These are phyloP conservation scores for Pelargonium myrrhifolium DNA, from an alignment of 441 rosid species.

Conservation along the genomic window DNA sequence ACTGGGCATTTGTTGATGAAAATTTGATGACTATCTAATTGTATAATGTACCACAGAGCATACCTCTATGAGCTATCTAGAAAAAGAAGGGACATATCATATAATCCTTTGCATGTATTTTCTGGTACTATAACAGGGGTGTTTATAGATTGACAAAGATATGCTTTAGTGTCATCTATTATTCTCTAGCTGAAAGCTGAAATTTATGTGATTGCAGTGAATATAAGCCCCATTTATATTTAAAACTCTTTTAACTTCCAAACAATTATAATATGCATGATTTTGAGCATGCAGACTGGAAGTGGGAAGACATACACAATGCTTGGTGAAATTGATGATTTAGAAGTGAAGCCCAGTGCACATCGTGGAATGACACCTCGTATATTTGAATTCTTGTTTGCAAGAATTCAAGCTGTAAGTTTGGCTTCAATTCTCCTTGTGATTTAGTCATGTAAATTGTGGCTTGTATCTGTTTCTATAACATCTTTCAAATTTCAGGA, in stretches of 20 bases:
- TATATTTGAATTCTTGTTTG: constrained; percentile 96
- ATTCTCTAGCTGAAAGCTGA: background rate
- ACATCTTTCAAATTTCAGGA: constrained; percentile 47
- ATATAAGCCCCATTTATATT: constrained; percentile 1
- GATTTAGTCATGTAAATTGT: constrained; percentile 12
- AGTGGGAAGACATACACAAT: constrained; percentile 96
- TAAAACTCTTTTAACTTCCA: background rate
- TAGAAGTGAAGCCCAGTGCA: constrained; percentile 76
- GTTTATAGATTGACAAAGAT: too few relatives aligned
- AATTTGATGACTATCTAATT: background rate
- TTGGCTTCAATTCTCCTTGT: constrained; percentile 5
- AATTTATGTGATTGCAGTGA: constrained; percentile 12
- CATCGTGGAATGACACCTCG: constrained; percentile 97
- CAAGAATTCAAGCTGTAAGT: constrained; percentile 93
- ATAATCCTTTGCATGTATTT: background rate
- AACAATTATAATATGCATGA: background rate
- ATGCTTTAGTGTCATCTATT: background rate
- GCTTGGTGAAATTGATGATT: constrained; percentile 84
- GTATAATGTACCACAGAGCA: background rate
- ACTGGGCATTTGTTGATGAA: background rate
- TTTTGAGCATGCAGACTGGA: constrained; percentile 65
- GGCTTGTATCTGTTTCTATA: background rate
- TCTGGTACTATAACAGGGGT: background rate
- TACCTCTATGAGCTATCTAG: background rate
- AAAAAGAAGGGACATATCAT: too few relatives aligned